Conservation (phyloP, 805 yeast species). For the Ogataea kodamae region DNA sequence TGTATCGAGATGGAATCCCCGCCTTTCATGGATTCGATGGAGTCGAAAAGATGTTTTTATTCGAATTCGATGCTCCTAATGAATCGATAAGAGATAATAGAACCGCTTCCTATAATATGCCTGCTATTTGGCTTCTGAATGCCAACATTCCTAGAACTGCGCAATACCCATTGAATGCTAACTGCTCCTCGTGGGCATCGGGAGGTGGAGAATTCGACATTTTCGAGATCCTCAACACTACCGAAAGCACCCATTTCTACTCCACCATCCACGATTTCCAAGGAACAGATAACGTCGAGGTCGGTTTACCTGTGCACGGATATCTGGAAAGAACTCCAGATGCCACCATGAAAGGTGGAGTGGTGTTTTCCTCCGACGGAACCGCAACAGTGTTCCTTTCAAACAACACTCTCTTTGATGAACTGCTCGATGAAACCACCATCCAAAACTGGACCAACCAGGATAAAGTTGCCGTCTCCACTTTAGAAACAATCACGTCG, state of each 20-base stretch:
- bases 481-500: conserved; percentile 21
- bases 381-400: conserved; percentile 59
- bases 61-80: conserved; percentile 65
- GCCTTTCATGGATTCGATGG: conserved; percentile 74
- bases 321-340: conserved; percentile 52
- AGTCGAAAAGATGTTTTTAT: conserved; percentile 63
- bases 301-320: conserved; percentile 57
- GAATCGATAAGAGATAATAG: conserved; percentile 40
- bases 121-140: conserved; percentile 72
- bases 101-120: conserved; percentile 51
- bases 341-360: conserved; percentile 65
- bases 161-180: conserved; percentile 57
- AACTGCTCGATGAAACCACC: conserved; percentile 41
- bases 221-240: conserved; percentile 67
- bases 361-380: conserved; percentile 60
- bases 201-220: conserved; percentile 81
- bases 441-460: conserved; percentile 44
- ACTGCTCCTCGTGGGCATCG: conserved; percentile 73
- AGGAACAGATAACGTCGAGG: conserved; percentile 58
- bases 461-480: conserved; percentile 16
- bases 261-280: conserved; percentile 76
- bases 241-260: conserved; percentile 52
- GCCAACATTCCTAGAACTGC: conserved; percentile 73
- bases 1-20: conserved; percentile 68
- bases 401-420: conserved; percentile 47